Conservation (phyloP, 2,329 filamentous ascomycete genomes). For the Fusarium tjaetaba region DNA sequence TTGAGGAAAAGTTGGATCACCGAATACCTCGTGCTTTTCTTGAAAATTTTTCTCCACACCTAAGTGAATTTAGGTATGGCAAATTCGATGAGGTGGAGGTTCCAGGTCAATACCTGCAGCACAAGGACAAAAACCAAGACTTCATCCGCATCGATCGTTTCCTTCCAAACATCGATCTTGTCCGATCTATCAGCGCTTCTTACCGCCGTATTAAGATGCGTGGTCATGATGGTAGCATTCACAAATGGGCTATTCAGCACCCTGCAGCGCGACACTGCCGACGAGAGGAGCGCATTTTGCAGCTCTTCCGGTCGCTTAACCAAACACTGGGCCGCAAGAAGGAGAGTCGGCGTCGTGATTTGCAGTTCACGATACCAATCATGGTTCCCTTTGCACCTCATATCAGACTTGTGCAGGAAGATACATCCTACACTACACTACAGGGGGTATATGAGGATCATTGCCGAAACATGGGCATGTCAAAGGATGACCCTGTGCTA, state of each 20-base stretch:
- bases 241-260: slow-evolving; percentile 96
- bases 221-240: slow-evolving; percentile 96
- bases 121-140: slow-evolving; percentile 99
- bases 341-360: slow-evolving; percentile 89
- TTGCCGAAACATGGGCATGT: slow-evolving; percentile 84
- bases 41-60: slow-evolving; percentile 86
- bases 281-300: slow-evolving; percentile 92
- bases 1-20: slow-evolving; percentile 96
- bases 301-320: slow-evolving; percentile 98
- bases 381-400: slow-evolving; percentile 96
- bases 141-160: slow-evolving; percentile 98
- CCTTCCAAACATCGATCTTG: slow-evolving; percentile 91
- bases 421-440: slow-evolving; percentile 91
- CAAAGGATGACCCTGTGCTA: slow-evolving; percentile 94
- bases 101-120: slow-evolving; percentile 94
- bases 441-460: slow-evolving; percentile 98
- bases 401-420: slow-evolving; percentile 95
- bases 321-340: slow-evolving; percentile 91
- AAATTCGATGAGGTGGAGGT: slow-evolving; percentile 99
- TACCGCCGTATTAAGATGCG: slow-evolving; percentile 95
- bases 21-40: slow-evolving; percentile 77
- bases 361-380: slow-evolving; percentile 94
- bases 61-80: slow-evolving; percentile 96
- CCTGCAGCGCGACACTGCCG: slow-evolving; percentile 92
- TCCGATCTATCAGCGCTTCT: slow-evolving; percentile 89